Percentiles rank a stretch among this genome's conserved stretches.
Conservation (phyloP, 2,329 filamentous ascomycete genomes). For the Cytospora schulzeri region DNA sequence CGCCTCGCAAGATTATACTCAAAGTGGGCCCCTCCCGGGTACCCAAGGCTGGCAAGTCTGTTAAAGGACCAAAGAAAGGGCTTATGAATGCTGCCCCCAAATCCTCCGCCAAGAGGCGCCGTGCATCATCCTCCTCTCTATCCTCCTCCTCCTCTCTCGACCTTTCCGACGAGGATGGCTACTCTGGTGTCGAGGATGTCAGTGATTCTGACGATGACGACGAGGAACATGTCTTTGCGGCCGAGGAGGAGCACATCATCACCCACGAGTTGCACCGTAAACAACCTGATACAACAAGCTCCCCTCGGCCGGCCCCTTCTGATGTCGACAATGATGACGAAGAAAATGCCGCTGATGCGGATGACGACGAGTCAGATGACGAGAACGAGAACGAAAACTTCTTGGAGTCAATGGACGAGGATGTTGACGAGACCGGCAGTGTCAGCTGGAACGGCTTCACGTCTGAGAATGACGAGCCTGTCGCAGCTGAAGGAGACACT, state of each 20-base stretch:
- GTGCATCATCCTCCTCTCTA: slow-evolving; percentile 55
- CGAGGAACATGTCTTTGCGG: slow-evolving; percentile 74
- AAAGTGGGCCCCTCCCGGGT: slow-evolving; percentile 19
- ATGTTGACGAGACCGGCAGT: slow-evolving; percentile 43
- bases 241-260: slow-evolving; percentile 77
- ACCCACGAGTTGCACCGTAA: slow-evolving; percentile 44
- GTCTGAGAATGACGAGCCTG: slow-evolving; percentile 38
- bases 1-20: slow-evolving; percentile 25
- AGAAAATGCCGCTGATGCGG: slow-evolving; percentile 40
- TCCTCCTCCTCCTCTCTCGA: slow-evolving; percentile 58
- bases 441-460: slow-evolving; percentile 50
- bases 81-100: slow-evolving; percentile 19
- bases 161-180: slow-evolving; percentile 69
- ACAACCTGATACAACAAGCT: slow-evolving; percentile 40
- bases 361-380: slow-evolving; percentile 42
- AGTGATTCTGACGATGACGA: slow-evolving; percentile 77
- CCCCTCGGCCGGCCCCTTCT: slow-evolving; percentile 52
- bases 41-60: slow-evolving; percentile 25
- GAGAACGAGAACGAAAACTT: slow-evolving; percentile 43
- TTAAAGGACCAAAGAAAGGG: slow-evolving; percentile 26
- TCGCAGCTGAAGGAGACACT: slow-evolving; percentile 10
- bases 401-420: slow-evolving; percentile 42
- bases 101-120: slow-evolving; percentile 41
- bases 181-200: slow-evolving; percentile 77
- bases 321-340: slow-evolving; percentile 37